Percentiles rank a stretch among this genome's conserved stretches.
Conservation (phyloP, 495 filamentous ascomycete species). For the Aspergillus asperescens region DNA sequence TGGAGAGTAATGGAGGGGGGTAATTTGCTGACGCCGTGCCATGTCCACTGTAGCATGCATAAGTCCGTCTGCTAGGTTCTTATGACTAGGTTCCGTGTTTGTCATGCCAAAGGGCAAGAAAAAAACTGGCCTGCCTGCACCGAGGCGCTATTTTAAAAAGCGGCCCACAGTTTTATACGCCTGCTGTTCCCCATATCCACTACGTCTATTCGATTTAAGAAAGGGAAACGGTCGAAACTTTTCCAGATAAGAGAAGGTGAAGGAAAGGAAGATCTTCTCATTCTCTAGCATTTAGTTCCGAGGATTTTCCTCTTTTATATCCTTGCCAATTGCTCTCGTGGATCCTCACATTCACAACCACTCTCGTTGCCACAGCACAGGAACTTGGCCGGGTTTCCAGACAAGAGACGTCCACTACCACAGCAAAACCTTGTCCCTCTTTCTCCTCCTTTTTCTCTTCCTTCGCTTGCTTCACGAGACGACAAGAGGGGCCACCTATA, state of each 20-base stretch:
- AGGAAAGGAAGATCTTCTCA: conserved; percentile 6
- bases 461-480: not conserved
- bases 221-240: not conserved
- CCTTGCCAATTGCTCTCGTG: conserved; percentile 10
- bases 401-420: not conserved
- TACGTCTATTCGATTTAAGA: conserved; percentile 17
- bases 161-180: conserved; percentile 42
- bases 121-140: conserved; percentile 24
- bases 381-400: too few relatives aligned
- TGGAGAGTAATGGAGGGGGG: conserved; percentile 35
- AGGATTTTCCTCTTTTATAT: not conserved
- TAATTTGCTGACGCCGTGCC: conserved; percentile 36
- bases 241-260: conserved; percentile 3
- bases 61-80: conserved; percentile 36
- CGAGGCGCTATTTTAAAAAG: conserved; percentile 26
- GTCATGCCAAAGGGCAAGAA: conserved; percentile 19
- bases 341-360: not conserved
- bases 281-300: conserved; percentile 2
- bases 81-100: conserved; percentile 40
- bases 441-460: not conserved
- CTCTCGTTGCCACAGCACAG: not conserved
- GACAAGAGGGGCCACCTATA: not conserved
- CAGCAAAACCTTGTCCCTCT: not conserved
- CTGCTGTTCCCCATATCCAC: conserved; percentile 38
- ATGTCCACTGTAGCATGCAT: conserved; percentile 39